A percentile compares a stretch with the other conserved stretches of the same genome.
Evolutionary conservation across 257 asterid species (phyloP).

Genomic region (Petunia secreta): DNA sequence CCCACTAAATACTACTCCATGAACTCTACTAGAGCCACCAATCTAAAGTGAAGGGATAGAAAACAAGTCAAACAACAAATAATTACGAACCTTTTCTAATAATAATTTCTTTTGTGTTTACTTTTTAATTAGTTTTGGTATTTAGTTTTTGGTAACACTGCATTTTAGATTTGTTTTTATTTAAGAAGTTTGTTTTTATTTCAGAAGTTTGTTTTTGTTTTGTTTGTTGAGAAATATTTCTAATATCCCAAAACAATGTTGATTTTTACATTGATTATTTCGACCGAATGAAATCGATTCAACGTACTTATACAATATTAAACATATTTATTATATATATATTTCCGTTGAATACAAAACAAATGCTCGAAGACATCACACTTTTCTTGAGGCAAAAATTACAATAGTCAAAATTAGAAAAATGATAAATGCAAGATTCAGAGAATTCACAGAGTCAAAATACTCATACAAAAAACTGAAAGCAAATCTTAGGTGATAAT

Average conservation of each 20-base stretch:
- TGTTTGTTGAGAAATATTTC: not conserved
- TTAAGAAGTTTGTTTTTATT: not conserved
- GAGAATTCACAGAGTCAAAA: too few species aligned
- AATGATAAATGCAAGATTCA: not conserved
- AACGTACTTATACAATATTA: too few species aligned
- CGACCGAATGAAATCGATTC: not conserved
- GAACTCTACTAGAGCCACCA: constrained; percentile 4
- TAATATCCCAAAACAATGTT: not conserved
- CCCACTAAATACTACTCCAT: not conserved
- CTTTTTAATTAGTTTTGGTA: not conserved
- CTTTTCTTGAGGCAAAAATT: not conserved
- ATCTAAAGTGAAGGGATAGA: not conserved
- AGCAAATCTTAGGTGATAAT: too few species aligned
- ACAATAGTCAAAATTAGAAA: not conserved
- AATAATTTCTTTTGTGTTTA: not conserved
- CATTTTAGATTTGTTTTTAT: not conserved
- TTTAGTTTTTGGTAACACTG: not conserved
- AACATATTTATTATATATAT: too few species aligned
- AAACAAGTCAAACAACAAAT: not conserved
- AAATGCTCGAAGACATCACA: not conserved
- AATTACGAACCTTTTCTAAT: not conserved
- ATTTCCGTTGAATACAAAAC: not conserved
- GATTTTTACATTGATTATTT: not conserved
- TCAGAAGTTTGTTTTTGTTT: not conserved
- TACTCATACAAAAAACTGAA: too few species aligned